Conservation (phyloP, 495 filamentous ascomycete genomes). For the Penicillium silybi region DNA sequence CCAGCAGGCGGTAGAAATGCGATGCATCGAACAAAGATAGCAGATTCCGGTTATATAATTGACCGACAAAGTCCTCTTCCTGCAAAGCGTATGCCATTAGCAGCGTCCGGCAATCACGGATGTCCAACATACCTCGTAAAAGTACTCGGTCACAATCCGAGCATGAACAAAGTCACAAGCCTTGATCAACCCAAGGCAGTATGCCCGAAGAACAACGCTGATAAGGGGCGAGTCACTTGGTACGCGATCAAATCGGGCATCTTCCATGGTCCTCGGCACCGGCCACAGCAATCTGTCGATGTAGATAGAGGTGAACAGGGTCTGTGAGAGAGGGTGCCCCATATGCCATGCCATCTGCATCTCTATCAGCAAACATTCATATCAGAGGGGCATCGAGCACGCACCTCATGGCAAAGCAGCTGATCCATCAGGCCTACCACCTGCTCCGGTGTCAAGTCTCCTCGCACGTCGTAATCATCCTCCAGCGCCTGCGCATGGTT, state of each 20-base stretch:
- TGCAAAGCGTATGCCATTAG: constrained; percentile 26
- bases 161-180: constrained; percentile 75
- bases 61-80: constrained; percentile 95
- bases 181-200: constrained; percentile 81
- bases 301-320: constrained; percentile 90
- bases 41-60: constrained; percentile 77
- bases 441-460: constrained; percentile 67
- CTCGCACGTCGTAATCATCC: constrained; percentile 77
- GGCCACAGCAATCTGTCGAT: constrained; percentile 80
- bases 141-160: constrained; percentile 71
- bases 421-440: constrained; percentile 93
- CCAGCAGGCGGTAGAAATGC: constrained; percentile 56
- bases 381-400: constrained; percentile 1
- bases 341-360: constrained; percentile 92
- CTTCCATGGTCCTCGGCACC: constrained; percentile 58
- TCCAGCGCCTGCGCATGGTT: constrained; percentile 57
- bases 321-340: constrained; percentile 90
- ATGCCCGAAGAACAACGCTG: constrained; percentile 71
- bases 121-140: constrained; percentile 67
- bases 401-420: constrained; percentile 81
- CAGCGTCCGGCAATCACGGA: not conserved
- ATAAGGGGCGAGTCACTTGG: constrained; percentile 48
- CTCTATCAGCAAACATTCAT: constrained; percentile 19
- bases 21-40: constrained; percentile 57
- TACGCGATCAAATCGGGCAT: constrained; percentile 62